Conservation (phyloP, 2,329 filamentous ascomycete species). For the Penicillium palitans region DNA sequence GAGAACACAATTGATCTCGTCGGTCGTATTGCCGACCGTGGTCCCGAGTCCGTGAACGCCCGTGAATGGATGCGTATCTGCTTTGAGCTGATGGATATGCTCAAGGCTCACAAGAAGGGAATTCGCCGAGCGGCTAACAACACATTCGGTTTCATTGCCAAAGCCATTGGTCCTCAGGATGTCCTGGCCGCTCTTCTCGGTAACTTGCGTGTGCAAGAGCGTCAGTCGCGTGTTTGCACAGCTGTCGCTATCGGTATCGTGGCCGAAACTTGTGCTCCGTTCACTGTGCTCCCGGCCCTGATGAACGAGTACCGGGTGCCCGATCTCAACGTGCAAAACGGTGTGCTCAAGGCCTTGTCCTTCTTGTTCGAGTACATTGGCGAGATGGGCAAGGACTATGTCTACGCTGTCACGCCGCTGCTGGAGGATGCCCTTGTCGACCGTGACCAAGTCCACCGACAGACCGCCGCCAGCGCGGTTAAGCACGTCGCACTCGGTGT, state of each 20-base stretch:
- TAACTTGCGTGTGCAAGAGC: constrained; percentile 94
- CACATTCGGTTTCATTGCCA: constrained; percentile 99
- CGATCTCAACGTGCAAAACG: constrained; percentile 97
- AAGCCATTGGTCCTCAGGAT: constrained; percentile 97
- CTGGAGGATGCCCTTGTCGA: constrained; percentile 97
- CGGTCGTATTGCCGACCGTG: constrained; percentile 94
- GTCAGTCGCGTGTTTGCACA: constrained; percentile 96
- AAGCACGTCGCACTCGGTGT: constrained; percentile 97
- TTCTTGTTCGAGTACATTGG: constrained; percentile 99
- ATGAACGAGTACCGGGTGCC: constrained; percentile 99
- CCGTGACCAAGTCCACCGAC: constrained; percentile 94
- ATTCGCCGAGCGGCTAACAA: constrained; percentile 98
- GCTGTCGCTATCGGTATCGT: constrained; percentile 98
- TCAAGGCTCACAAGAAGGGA: constrained; percentile 99
- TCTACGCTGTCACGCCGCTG: constrained; percentile 94
- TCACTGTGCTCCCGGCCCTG: constrained; percentile 94
- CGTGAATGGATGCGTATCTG: constrained; percentile 99
- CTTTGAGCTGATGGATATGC: constrained; percentile 97
- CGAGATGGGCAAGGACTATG: constrained; percentile 99
- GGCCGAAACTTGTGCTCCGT: constrained; percentile 95
- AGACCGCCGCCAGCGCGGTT: constrained; percentile 93
- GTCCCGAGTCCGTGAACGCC: constrained; percentile 93
- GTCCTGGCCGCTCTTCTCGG: constrained; percentile 93
- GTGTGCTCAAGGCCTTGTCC: constrained; percentile 92
- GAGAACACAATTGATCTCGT: constrained; percentile 99